Evolutionary conservation across 768 basidiomycete genomes (phyloP).

Genomic region (Amyloporia xantha): DNA sequence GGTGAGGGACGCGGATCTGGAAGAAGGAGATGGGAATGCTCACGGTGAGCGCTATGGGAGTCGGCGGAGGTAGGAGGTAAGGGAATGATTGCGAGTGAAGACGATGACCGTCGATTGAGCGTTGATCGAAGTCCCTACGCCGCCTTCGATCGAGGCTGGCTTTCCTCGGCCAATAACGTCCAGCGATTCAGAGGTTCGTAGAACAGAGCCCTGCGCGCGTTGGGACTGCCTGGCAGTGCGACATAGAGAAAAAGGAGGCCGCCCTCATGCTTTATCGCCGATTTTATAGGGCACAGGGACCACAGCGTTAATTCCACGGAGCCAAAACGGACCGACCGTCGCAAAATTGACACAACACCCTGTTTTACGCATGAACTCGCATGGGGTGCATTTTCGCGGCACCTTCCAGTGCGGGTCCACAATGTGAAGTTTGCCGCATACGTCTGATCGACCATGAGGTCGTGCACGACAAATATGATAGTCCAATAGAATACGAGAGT

Average conservation of each 20-base stretch:
- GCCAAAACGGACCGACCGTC: neutral
- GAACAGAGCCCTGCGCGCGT: too few relatives aligned
- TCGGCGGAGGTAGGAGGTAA: slow-evolving; percentile 30
- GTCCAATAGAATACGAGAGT: neutral
- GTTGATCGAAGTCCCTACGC: slow-evolving; percentile 6
- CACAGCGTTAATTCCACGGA: neutral
- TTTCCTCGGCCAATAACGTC: neutral
- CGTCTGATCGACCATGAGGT: slow-evolving; percentile 4
- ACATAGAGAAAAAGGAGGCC: too few relatives aligned
- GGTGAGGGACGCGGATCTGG: slow-evolving; percentile 9
- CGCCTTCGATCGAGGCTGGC: slow-evolving; percentile 10
- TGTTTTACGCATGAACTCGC: neutral
- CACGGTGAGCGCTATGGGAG: slow-evolving; percentile 20
- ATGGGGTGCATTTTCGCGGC: neutral
- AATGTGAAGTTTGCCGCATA: neutral
- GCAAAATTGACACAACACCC: neutral
- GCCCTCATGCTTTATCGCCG: too few relatives aligned
- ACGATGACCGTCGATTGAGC: slow-evolving; percentile 5
- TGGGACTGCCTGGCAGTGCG: too few relatives aligned
- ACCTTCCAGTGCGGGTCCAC: neutral
- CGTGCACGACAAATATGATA: neutral
- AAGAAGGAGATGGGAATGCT: slow-evolving; percentile 11
- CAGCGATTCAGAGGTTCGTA: neutral
- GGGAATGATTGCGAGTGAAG: slow-evolving; percentile 8
- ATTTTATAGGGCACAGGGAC: neutral